Conservation (phyloP, 2,329 filamentous ascomycete species). For the Mycocentrospora acerina region DNA sequence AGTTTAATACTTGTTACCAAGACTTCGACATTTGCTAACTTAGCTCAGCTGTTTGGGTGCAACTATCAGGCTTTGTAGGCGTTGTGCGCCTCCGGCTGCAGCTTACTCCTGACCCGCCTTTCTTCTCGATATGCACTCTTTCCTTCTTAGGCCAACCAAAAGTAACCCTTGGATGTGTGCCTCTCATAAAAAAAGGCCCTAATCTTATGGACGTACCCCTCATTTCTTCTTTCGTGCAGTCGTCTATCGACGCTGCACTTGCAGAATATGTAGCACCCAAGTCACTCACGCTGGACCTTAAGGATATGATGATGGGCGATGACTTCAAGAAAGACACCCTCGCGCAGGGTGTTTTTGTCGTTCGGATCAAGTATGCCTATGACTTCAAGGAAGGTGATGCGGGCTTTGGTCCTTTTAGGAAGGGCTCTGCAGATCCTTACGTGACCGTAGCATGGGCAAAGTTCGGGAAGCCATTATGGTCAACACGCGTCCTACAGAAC, state of each 20-base stretch:
- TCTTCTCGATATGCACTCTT: constrained; percentile 72
- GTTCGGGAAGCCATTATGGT: constrained; percentile 69
- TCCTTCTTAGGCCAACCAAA: constrained; percentile 76
- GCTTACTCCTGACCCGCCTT: constrained; percentile 73
- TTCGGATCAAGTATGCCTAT: constrained; percentile 66
- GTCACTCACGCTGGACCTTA: constrained; percentile 70
- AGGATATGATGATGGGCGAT: constrained; percentile 75
- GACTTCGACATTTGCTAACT: constrained; percentile 13
- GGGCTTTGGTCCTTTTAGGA: constrained; percentile 59
- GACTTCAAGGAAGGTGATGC: constrained; percentile 73
- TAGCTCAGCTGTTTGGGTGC: constrained; percentile 67
- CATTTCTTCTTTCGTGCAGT: constrained; percentile 74
- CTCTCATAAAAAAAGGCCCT: constrained; percentile 66
- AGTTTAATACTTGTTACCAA: constrained; percentile 13
- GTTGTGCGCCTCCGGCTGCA: constrained; percentile 70
- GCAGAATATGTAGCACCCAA: constrained; percentile 77
- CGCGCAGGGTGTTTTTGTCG: constrained; percentile 64
- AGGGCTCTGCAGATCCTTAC: constrained; percentile 68
- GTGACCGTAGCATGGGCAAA: constrained; percentile 76
- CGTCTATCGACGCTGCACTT: constrained; percentile 70
- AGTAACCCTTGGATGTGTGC: constrained; percentile 69
- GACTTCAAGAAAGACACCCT: constrained; percentile 77
- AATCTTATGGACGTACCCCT: constrained; percentile 76
- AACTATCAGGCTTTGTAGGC: constrained; percentile 70
- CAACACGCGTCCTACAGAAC: constrained; percentile 64